Evolutionary conservation across 2,329 filamentous ascomycete species (phyloP), one percentile per base, ranked within the genome.

Genomic region (Penicillium brasilianum): DNA sequence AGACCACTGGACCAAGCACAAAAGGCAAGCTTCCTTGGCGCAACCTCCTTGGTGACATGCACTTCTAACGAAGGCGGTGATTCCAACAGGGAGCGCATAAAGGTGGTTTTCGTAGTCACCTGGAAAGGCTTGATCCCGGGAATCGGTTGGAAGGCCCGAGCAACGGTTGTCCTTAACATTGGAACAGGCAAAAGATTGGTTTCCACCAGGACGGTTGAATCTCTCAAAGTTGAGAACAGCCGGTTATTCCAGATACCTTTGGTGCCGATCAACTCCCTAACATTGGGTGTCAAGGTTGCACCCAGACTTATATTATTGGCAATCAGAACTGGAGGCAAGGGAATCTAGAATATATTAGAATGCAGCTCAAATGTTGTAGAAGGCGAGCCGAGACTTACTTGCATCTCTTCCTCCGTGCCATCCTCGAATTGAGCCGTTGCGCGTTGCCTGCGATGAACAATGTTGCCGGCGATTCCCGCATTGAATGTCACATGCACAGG

Each of bases 1-100:
- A 69, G 61, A n/a, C 78, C 78, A 61, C 74, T 79, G 4, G 72
- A 72, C 76, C 76, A 78, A 22, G 72, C 70, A 43, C 72, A 69
- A 52, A 73, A 72, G 2, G 70, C 74, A 22, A 72, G 54, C 36
- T 77, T 76, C 25, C 65, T 63, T 6, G 66, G 20, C 1, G 74
- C 72, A 13, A 80, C 62, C 55, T 69, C 62, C 56, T 74, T 77
- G 14, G 68, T 63, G 14, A 76, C 55, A 49, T 76, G 70, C 8
- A 79, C 56, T 20, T 69, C 69, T 18, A 79, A 54, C 4, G 64
- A 66, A 11, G 78, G 78, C 1, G 71, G 72, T 3, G 57, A 62
- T 41, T 70, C 62, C 6, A 63, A 60, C 25, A 73, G 63, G 0
- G 75, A 73, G 37, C 71, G 66, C 32, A 67, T 65, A 50, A 77